Evolutionary conservation across 208 protist species (phyloP).

Genomic region (Ichthyophonus hoferi): DNA sequence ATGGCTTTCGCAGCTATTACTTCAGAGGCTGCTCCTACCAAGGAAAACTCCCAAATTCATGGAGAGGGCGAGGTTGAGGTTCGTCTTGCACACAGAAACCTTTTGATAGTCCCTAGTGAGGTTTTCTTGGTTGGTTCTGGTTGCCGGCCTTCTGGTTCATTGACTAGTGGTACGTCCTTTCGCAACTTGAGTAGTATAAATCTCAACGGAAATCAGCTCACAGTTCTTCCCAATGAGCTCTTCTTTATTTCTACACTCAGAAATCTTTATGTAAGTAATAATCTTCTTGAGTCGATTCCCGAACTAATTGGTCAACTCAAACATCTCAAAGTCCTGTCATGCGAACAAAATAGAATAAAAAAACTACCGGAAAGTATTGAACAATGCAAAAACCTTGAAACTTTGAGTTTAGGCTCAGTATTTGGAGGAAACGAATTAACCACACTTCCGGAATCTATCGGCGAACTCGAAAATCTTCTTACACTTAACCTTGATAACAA

Average conservation of each 20-base stretch:
- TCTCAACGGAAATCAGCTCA: background rate
- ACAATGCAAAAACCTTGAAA: background rate
- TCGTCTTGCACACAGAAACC: background rate
- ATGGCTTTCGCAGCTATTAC: too few relatives aligned
- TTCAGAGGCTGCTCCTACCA: too few relatives aligned
- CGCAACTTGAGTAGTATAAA: background rate
- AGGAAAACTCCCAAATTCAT: too few relatives aligned
- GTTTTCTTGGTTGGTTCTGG: background rate
- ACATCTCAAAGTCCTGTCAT: background rate
- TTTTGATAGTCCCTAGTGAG: background rate
- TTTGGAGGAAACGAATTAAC: conserved; percentile 5
- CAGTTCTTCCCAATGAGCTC: background rate
- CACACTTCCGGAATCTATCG: background rate
- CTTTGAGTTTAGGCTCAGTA: background rate
- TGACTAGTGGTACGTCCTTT: background rate
- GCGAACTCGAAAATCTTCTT: background rate
- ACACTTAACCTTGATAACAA: background rate
- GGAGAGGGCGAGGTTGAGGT: too few relatives aligned
- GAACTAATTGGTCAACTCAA: background rate
- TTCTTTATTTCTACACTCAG: background rate
- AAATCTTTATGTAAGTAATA: background rate
- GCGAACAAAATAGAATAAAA: background rate
- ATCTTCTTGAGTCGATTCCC: background rate
- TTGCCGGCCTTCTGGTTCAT: background rate
- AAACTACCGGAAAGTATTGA: background rate